Conservation (phyloP, 2,329 filamentous ascomycete genomes). For the Fusarium sp. region DNA sequence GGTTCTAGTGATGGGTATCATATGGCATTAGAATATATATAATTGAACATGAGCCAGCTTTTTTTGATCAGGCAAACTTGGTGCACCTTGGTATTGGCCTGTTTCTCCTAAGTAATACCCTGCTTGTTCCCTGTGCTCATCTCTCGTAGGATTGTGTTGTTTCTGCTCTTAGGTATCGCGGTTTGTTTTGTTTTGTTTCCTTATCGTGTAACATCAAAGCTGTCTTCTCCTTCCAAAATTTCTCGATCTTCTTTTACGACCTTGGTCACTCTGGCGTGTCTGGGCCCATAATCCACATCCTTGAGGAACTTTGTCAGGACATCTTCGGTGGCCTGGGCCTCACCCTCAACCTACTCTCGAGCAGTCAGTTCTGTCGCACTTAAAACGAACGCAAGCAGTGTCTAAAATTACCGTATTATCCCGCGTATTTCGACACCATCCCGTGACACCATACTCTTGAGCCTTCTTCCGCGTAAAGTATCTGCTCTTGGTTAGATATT, state of each 20-base stretch:
- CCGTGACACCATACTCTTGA: slow-evolving; percentile 61
- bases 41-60: not conserved
- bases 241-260: slow-evolving; percentile 77
- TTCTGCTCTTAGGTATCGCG: not conserved
- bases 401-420: slow-evolving; percentile 60
- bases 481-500: slow-evolving; percentile 43
- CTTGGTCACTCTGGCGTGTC: slow-evolving; percentile 76
- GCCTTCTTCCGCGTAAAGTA: slow-evolving; percentile 67
- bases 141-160: not conserved
- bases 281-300: slow-evolving; percentile 79
- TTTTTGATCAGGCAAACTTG: not conserved
- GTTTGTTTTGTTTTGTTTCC: not conserved
- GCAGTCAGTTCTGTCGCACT: not conserved
- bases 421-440: slow-evolving; percentile 70
- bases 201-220: slow-evolving; percentile 67
- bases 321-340: slow-evolving; percentile 80
- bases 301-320: slow-evolving; percentile 76
- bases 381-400: too few species aligned
- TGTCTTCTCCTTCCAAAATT: slow-evolving; percentile 72
- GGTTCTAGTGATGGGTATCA: slow-evolving; percentile 53
- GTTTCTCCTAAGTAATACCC: not conserved
- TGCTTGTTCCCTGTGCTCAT: not conserved
- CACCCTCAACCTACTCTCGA: slow-evolving; percentile 79
- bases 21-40: not conserved
- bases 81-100: not conserved